A percentile compares a stretch with the other conserved stretches of the same genome.
Conservation (phyloP, 306 rosid genomes). For the Vachellia pachyceras region DNA sequence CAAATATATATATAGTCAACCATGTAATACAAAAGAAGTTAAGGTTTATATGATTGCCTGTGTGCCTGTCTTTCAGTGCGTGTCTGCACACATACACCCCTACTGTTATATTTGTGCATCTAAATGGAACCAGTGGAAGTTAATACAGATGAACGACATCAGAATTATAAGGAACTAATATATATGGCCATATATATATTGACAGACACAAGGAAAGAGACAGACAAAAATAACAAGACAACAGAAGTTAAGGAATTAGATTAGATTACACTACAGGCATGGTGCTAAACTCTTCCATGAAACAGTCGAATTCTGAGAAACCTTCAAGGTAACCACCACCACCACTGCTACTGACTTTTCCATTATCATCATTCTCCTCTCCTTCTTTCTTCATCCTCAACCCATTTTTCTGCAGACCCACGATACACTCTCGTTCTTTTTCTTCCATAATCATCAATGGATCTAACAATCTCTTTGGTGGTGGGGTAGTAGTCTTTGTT, state of each 20-base stretch:
- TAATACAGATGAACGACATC: slow-evolving; percentile 14
- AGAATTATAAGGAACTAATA: neutral
- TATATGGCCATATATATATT: slow-evolving; percentile 18
- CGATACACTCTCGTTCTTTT: slow-evolving; percentile 35
- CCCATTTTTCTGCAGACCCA: slow-evolving; percentile 38
- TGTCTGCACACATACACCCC: too few relatives aligned
- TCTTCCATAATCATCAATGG: neutral
- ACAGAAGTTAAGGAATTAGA: neutral
- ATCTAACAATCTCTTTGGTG: slow-evolving; percentile 29
- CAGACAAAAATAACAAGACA: slow-evolving; percentile 1
- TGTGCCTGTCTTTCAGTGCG: too few relatives aligned
- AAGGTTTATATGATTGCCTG: too few relatives aligned
- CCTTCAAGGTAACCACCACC: slow-evolving; percentile 53
- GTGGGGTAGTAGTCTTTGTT: neutral
- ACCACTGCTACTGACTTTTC: too few relatives aligned
- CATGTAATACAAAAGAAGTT: neutral
- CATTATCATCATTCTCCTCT: neutral
- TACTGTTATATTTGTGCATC: neutral
- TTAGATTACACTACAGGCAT: slow-evolving; percentile 33
- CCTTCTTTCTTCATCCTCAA: slow-evolving; percentile 29
- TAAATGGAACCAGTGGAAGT: slow-evolving; percentile 25
- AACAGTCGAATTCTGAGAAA: slow-evolving; percentile 53
- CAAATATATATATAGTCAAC: neutral
- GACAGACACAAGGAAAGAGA: slow-evolving; percentile 5
- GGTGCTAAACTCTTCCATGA: slow-evolving; percentile 50